These are phyloP conservation scores for Telfairia occidentalis DNA, from an alignment of 331 rosid genomes.

Conservation along the genomic window DNA sequence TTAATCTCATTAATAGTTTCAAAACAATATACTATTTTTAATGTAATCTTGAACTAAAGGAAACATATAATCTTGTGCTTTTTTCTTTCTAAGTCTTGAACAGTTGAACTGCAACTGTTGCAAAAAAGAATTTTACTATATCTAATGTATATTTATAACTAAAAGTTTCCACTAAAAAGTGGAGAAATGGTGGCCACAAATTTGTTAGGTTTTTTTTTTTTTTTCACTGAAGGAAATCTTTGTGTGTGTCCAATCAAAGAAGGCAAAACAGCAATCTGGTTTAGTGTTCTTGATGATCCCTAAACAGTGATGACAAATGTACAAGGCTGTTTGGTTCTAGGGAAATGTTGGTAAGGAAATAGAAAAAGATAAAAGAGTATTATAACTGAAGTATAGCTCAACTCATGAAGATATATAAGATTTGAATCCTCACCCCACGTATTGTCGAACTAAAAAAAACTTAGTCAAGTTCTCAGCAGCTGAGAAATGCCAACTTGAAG, in stretches of 20 bases:
- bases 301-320: background rate
- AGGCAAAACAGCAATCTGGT: background rate
- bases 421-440: no score
- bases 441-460: no score
- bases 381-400: no score
- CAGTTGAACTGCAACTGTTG: background rate
- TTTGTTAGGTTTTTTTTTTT: background rate
- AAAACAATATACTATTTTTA: no score
- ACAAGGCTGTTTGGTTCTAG: background rate
- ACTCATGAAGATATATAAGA: no score
- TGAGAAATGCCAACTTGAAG: background rate
- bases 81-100: constrained; percentile 1
- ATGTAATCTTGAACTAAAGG: no score
- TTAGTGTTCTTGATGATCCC: background rate
- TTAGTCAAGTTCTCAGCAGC: background rate
- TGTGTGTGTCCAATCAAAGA: background rate
- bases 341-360: background rate
- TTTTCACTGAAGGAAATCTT: background rate
- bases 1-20: background rate
- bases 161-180: constrained; percentile 1
- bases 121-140: background rate
- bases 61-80: background rate
- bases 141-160: background rate
- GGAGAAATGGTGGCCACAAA: background rate
- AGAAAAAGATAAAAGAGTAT: background rate